Evolutionary conservation across 1,284 basidiomycete genomes (phyloP).

Genomic region (Ceratobasidium sp.): DNA sequence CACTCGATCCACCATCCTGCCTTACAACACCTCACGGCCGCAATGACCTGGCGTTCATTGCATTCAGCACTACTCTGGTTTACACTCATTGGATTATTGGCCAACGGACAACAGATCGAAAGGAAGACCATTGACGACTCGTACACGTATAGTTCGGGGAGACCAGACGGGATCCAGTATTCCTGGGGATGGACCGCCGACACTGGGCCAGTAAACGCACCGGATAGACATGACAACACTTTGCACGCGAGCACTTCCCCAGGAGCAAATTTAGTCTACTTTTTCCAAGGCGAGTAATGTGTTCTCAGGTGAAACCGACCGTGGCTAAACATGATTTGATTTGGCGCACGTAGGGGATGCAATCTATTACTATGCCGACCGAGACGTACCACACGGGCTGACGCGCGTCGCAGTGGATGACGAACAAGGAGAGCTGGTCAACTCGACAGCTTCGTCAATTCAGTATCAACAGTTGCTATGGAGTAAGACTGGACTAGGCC

Average conservation of each 20-base stretch:
- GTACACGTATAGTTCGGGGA: background rate
- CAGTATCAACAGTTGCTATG: constrained; percentile 15
- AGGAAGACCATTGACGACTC: constrained; percentile 20
- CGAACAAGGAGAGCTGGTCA: background rate
- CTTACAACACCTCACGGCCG: too few relatives aligned
- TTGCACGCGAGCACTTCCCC: background rate
- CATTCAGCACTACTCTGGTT: too few relatives aligned
- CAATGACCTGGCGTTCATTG: too few relatives aligned
- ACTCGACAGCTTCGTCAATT: constrained; percentile 8
- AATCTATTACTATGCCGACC: constrained; percentile 20
- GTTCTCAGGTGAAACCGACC: background rate
- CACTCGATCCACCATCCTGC: too few relatives aligned
- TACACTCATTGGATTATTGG: too few relatives aligned
- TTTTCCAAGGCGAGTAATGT: constrained; percentile 14
- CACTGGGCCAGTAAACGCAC: background rate
- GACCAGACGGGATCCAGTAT: constrained; percentile 21
- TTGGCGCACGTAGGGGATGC: background rate
- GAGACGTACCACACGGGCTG: constrained; percentile 15
- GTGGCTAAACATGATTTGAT: background rate
- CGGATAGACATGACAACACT: background rate
- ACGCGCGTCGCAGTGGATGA: constrained; percentile 6
- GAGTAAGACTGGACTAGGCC: constrained; percentile 4
- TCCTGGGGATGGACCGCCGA: constrained; percentile 11
- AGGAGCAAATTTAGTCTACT: constrained; percentile 16
- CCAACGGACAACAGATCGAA: too few relatives aligned